Evolutionary conservation across 2,329 filamentous ascomycete species (phyloP).

Genomic region (Ciborinia camelliae): DNA sequence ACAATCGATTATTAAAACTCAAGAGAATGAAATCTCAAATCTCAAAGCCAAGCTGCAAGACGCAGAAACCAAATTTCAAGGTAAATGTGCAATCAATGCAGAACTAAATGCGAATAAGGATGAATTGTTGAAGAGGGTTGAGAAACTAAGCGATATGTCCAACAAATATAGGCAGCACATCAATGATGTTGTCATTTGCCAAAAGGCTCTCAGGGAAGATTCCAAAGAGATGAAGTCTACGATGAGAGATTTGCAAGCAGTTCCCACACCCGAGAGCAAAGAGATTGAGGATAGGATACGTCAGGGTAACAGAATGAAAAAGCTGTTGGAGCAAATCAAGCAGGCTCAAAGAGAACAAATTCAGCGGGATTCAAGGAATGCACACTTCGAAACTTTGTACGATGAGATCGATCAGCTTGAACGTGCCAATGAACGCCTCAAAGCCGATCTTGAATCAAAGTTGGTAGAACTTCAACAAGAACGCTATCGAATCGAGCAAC

Average conservation of each 20-base stretch:
- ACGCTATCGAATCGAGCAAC: neutral
- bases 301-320: neutral
- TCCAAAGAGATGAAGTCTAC: neutral
- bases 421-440: neutral
- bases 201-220: slow-evolving; percentile 26
- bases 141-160: slow-evolving; percentile 31
- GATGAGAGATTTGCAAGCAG: neutral
- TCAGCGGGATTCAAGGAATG: neutral
- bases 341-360: neutral
- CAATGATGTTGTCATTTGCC: slow-evolving; percentile 34
- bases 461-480: neutral
- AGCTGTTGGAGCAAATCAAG: slow-evolving; percentile 10
- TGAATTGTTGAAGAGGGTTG: slow-evolving; percentile 28
- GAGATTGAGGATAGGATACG: neutral
- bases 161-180: slow-evolving; percentile 36
- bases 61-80: slow-evolving; percentile 16
- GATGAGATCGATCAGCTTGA: neutral
- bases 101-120: slow-evolving; percentile 23
- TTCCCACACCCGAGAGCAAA: neutral
- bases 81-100: slow-evolving; percentile 4
- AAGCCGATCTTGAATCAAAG: neutral
- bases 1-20: slow-evolving; percentile 1
- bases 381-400: neutral
- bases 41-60: slow-evolving; percentile 21
- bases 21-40: slow-evolving; percentile 16